Conservation (phyloP, 306 rosid species). For the Cotoneaster glaucophyllus region DNA sequence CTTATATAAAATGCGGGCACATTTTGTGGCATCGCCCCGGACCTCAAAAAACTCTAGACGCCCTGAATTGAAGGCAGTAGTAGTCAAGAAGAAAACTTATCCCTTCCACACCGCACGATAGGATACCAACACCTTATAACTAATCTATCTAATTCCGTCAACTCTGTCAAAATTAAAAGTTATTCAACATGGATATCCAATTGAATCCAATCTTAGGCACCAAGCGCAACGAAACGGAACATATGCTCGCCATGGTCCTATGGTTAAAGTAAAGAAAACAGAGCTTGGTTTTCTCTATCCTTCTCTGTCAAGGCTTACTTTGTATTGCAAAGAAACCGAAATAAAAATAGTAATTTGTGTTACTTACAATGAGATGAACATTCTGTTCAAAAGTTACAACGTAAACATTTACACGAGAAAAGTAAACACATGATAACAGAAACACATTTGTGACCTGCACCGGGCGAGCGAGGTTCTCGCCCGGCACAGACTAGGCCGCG, state of each 20-base stretch:
- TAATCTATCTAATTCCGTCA: no score
- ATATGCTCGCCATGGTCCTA: neutral
- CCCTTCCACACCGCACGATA: no score
- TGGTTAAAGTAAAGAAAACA: neutral
- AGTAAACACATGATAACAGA: neutral
- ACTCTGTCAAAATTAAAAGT: no score
- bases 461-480: neutral
- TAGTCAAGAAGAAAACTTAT: no score
- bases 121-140: no score
- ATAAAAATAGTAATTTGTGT: neutral
- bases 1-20: no score
- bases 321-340: neutral
- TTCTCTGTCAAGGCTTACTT: neutral
- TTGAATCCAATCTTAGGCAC: no score
- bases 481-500: conserved; percentile 21
- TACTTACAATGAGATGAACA: neutral
- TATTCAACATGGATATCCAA: no score
- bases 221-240: neutral
- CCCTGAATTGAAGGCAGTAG: no score
- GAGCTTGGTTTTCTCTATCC: neutral
- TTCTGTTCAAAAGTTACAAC: neutral
- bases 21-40: no score
- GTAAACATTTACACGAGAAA: neutral
- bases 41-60: no score
- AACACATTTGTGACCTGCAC: neutral